Evolutionary conservation across 2,329 filamentous ascomycete species (phyloP).

Genomic region (Neopestalotiopsis sp.): DNA sequence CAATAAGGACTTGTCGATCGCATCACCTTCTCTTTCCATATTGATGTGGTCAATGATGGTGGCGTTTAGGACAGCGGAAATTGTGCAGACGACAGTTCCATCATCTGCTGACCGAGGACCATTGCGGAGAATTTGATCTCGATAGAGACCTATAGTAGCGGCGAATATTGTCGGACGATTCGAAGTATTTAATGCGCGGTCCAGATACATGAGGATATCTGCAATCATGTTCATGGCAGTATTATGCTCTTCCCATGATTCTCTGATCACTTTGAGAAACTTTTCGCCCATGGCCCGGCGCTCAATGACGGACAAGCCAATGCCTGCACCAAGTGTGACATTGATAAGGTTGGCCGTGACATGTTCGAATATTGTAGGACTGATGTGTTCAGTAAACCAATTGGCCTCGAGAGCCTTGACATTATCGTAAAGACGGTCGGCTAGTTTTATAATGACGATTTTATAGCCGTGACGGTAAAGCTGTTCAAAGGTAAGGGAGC

Average conservation of each 20-base stretch:
- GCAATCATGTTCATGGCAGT: constrained; percentile 95
- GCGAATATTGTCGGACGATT: constrained; percentile 81
- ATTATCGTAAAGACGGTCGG: constrained; percentile 77
- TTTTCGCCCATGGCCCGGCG: constrained; percentile 79
- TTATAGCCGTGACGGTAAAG: constrained; percentile 94
- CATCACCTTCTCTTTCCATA: constrained; percentile 89
- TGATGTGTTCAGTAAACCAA: constrained; percentile 80
- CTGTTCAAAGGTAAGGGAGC: constrained; percentile 89
- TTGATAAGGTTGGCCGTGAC: constrained; percentile 71
- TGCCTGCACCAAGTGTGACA: constrained; percentile 60
- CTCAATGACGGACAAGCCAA: constrained; percentile 74
- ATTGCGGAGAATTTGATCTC: constrained; percentile 80
- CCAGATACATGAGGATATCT: constrained; percentile 97
- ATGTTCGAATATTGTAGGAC: constrained; percentile 71
- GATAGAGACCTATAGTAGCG: constrained; percentile 84
- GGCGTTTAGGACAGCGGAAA: constrained; percentile 77
- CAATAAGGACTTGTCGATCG: constrained; percentile 82
- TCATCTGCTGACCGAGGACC: constrained; percentile 47
- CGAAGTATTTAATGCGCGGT: constrained; percentile 81
- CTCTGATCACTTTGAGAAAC: constrained; percentile 77
- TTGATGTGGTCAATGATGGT: constrained; percentile 90
- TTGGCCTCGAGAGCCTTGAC: constrained; percentile 81
- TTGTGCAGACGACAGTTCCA: constrained; percentile 44
- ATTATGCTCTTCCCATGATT: constrained; percentile 88
- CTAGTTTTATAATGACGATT: constrained; percentile 88